Percentiles rank a stretch among this genome's conserved stretches.
phyloP scores from a whole-genome alignment of 2,329 filamentous ascomycete genomes.

The Cladophialophora yegresii region DNA sequence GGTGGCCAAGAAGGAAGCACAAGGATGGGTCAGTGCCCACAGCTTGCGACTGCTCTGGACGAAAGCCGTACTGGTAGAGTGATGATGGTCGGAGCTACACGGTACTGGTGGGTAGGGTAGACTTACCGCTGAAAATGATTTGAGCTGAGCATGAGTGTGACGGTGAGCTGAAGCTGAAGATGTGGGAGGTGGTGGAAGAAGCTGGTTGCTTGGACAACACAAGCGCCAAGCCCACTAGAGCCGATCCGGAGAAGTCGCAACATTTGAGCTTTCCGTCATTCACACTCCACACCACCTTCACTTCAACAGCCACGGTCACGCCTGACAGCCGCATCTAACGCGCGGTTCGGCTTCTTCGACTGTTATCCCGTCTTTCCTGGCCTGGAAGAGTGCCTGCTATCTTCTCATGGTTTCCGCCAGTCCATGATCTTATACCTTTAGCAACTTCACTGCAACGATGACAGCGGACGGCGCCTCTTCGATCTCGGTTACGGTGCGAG shows the following conservation, averaged over 20 bases:
- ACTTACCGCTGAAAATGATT: not conserved
- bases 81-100: not conserved
- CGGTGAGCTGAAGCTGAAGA: not conserved
- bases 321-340: constrained; percentile 20
- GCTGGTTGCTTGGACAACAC: constrained; percentile 10
- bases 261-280: constrained; percentile 2
- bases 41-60: not conserved
- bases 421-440: constrained; percentile 1
- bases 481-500: constrained; percentile 59
- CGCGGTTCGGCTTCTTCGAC: not conserved
- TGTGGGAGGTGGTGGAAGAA: not conserved
- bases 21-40: not conserved
- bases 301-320: constrained; percentile 13
- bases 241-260: constrained; percentile 4
- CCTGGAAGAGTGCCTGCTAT: not conserved
- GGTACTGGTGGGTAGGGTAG: too few species aligned
- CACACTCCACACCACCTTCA: constrained; percentile 20
- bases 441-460: constrained; percentile 40
- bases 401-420: constrained; percentile 14
- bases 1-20: not conserved
- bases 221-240: constrained; percentile 1
- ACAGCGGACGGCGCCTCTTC: constrained; percentile 51
- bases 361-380: not conserved
- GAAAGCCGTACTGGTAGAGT: not conserved
- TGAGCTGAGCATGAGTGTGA: not conserved